Conservation (phyloP, 768 basidiomycete species). For the Ramaria rubella region DNA sequence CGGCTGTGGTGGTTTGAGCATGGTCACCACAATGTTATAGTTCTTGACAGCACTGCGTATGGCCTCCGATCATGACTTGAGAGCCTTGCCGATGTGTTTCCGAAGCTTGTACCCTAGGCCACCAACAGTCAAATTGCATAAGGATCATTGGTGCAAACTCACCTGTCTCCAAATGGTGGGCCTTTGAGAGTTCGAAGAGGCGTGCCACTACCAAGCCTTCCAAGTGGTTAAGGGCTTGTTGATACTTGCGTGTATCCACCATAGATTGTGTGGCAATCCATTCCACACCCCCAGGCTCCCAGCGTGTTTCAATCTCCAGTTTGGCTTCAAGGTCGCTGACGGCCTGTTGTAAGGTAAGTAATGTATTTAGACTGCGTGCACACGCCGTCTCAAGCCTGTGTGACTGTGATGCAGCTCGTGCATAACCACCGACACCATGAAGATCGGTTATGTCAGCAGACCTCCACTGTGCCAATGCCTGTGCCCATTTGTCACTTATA, state of each 20-base stretch:
- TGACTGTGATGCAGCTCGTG: neutral
- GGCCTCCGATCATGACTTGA: conserved; percentile 17
- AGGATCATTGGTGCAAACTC: neutral
- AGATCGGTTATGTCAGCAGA: neutral
- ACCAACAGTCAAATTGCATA: neutral
- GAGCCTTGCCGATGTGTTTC: too few species aligned
- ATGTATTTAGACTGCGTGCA: neutral
- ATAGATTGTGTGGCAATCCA: neutral
- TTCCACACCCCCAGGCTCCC: neutral
- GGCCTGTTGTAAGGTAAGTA: neutral
- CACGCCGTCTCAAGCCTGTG: neutral
- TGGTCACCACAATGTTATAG: conserved; percentile 25
- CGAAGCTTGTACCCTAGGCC: conserved; percentile 23
- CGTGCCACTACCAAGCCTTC: conserved; percentile 16
- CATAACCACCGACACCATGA: neutral
- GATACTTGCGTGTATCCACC: conserved; percentile 12
- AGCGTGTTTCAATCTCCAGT: too few species aligned
- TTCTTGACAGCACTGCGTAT: conserved; percentile 22
- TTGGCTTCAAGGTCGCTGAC: neutral
- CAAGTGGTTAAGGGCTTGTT: conserved; percentile 14
- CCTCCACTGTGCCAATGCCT: neutral
- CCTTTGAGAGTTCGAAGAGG: conserved; percentile 17
- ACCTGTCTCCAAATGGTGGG: conserved; percentile 17
- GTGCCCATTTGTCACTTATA: neutral
- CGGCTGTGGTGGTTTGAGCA: conserved; percentile 19